These are phyloP conservation scores for Jasminum sambac DNA, from an alignment of 257 asterid species.

Conservation along the genomic window DNA sequence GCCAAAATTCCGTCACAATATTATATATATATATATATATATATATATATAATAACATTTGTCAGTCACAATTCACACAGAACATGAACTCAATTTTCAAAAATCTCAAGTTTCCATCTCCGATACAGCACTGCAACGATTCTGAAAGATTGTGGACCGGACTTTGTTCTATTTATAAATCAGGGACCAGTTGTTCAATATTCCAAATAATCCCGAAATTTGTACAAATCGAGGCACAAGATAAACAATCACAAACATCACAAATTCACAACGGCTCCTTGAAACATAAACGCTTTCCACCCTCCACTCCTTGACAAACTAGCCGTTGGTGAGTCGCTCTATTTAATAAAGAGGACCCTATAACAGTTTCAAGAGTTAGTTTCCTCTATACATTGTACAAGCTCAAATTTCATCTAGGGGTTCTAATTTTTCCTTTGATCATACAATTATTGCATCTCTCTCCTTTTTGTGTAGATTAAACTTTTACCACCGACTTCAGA, in stretches of 20 bases:
- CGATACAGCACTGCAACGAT: neutral
- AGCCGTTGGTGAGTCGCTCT: conserved; percentile 48
- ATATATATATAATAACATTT: too few species aligned
- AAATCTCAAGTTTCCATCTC: neutral
- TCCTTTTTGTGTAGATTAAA: neutral
- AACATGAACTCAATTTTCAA: too few species aligned
- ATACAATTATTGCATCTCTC: neutral
- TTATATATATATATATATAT: too few species aligned
- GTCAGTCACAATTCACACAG: too few species aligned
- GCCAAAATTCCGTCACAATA: too few species aligned
- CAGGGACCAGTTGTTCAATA: conserved; percentile 15
- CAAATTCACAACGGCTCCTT: conserved; percentile 35
- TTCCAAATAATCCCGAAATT: neutral
- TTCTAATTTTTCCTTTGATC: neutral
- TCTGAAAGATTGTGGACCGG: neutral
- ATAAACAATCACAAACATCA: conserved; percentile 30
- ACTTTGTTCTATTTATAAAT: neutral
- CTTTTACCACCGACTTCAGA: too few species aligned
- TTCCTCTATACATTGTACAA: neutral
- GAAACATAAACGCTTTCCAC: conserved; percentile 38
- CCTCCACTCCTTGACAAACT: conserved; percentile 35
- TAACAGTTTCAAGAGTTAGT: conserved; percentile 11
- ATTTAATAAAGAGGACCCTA: conserved; percentile 34
- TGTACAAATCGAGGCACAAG: conserved; percentile 30
- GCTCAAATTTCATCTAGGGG: neutral